These are phyloP conservation scores for Citrus maxima DNA, from an alignment of 345 rosid species.

Conservation along the genomic window DNA sequence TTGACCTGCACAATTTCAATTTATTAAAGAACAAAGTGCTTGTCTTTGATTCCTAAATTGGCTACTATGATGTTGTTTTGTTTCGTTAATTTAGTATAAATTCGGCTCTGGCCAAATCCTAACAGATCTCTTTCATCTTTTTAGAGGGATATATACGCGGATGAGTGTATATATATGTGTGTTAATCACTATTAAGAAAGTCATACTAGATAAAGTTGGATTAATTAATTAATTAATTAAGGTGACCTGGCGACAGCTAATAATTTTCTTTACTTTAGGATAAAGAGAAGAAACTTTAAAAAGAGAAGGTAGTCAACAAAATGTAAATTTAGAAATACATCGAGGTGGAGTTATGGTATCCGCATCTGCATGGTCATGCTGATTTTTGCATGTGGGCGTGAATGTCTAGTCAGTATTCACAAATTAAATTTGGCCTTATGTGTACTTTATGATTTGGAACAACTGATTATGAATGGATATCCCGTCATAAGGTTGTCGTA, in stretches of 20 bases:
- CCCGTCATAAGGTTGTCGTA: neutral
- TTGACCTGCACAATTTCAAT: neutral
- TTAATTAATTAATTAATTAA: neutral
- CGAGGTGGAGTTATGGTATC: neutral
- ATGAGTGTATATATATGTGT: too few relatives aligned
- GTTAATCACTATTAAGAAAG: neutral
- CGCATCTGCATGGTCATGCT: neutral
- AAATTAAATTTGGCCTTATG: neutral
- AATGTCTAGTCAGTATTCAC: neutral
- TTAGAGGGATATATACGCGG: neutral
- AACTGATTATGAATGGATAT: neutral
- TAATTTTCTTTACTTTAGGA: neutral
- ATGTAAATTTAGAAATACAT: neutral
- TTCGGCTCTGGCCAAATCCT: constrained; percentile 2
- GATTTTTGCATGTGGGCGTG: neutral
- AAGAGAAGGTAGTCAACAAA: neutral
- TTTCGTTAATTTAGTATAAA: neutral
- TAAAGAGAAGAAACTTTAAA: neutral
- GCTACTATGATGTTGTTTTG: too few relatives aligned
- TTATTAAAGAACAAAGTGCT: constrained; percentile 2
- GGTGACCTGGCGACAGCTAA: neutral
- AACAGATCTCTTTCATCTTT: neutral
- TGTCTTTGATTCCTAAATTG: neutral
- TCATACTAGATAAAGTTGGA: neutral
- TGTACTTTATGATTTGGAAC: neutral